Evolutionary conservation across 345 rosid genomes (phyloP), one percentile per base, ranked within the genome.

Genomic region (Turnera subulata): DNA sequence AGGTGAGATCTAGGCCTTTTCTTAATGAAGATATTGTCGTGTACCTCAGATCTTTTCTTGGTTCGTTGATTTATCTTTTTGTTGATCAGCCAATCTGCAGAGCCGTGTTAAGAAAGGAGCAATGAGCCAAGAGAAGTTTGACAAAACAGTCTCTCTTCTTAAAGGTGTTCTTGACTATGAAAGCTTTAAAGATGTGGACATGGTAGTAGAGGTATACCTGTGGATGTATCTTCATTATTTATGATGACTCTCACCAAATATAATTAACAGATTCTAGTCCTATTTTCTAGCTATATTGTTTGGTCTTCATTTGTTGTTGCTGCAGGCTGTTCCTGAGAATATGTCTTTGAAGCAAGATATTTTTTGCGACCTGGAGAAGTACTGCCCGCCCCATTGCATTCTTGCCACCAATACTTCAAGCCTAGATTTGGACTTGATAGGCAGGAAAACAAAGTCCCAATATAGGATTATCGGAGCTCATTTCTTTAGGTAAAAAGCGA

Each of bases 361-460:
- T 46, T 94, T 94, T 77, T 65, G 73, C 62, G 97, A 94, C 69
- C 95, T 90, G 22, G 99, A 94, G 74, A 90, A 79, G 71, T 78
- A 76, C 70, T 94, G 99, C 56, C 92, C 86, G 38, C 85, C 84
- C 50, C 84, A 85, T 72, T 94, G 99, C 69, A 81, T 94, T 53
- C 89, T 94, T 51, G 86, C 97, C 1, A 85, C 87, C 55, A 94
- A 94, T 80, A 94, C 99, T 54, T 94, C 99, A 14, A 94, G 97
- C 20, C 84, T 94, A 52, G 92, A 94, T 62, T 72, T 90, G 95
- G 81, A 84, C 74, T 78, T 82, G 79, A 78, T 90, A 55, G 97
- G 96, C 61, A 77, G 84, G 74, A 75, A 35, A 74, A 88, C 91
- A 64, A 84, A 74, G 74, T 85, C 97, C 11, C 82, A 81, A 57